These are phyloP conservation scores for Boletus patriciae DNA, from an alignment of 768 basidiomycete species.

Conservation along the genomic window DNA sequence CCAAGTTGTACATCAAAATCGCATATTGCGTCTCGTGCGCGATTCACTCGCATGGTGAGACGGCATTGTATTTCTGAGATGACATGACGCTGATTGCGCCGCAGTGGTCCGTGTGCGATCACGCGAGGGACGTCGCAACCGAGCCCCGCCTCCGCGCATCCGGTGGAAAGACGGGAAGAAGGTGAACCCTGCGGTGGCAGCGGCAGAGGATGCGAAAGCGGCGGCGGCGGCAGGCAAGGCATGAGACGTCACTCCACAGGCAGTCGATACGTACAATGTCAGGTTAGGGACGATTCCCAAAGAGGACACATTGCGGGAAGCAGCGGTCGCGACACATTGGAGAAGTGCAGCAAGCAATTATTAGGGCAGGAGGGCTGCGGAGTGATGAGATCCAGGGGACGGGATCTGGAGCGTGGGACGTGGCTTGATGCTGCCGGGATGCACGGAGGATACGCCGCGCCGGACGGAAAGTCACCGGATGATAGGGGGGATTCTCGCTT, in stretches of 20 bases:
- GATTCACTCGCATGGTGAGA: conserved; percentile 95
- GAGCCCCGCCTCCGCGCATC: conserved; percentile 92
- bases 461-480: conserved; percentile 30
- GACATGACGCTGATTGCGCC: background rate
- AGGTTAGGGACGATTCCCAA: no score
- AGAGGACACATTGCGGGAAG: no score
- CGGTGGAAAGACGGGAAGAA: conserved; percentile 97
- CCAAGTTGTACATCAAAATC: conserved; percentile 98
- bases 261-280: no score
- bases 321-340: no score
- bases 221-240: conserved; percentile 51
- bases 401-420: background rate
- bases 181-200: conserved; percentile 93
- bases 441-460: conserved; percentile 18
- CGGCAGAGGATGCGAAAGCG: conserved; percentile 85
- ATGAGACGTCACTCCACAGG: conserved; percentile 23
- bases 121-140: conserved; percentile 92
- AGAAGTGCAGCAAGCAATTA: no score
- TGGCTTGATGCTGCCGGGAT: conserved; percentile 17
- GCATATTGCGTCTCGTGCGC: conserved; percentile 99
- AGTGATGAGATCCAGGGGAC: background rate
- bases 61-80: no score
- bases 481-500: conserved; percentile 19
- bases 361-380: no score
- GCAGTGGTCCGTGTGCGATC: conserved; percentile 97